Conservation (phyloP, 192 early-diverging fungal species). For the Linderina pennispora region DNA sequence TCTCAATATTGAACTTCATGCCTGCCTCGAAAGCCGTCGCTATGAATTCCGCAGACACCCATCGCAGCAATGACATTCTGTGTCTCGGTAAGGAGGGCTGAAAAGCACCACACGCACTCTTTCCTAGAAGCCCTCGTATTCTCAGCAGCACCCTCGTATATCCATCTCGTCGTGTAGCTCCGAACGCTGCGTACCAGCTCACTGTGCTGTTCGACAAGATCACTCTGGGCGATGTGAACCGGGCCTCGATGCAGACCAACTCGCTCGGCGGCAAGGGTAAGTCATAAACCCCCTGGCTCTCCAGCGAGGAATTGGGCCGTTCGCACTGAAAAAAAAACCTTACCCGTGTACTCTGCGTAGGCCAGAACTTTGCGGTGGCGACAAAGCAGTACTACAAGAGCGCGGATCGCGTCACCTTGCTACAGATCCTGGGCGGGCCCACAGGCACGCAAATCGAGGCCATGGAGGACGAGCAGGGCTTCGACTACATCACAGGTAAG, state of each 20-base stretch:
- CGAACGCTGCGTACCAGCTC: conserved; percentile 30
- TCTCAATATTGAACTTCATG: too few species aligned
- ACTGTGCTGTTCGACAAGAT: conserved; percentile 16
- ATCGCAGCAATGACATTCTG: conserved; percentile 2
- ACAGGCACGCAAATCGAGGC: conserved; percentile 22
- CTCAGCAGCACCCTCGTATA: neutral
- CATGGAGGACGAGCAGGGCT: conserved; percentile 6
- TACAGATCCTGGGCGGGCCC: conserved; percentile 25
- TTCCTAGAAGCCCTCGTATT: neutral
- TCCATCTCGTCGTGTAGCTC: conserved; percentile 5
- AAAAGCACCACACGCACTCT: neutral
- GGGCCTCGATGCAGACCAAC: conserved; percentile 19
- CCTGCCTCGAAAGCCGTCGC: too few species aligned
- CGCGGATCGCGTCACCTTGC: conserved; percentile 9
- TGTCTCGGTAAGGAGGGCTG: conserved; percentile 1
- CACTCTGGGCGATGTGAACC: conserved; percentile 13
- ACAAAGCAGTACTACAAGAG: conserved; percentile 9
- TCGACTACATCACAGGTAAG: conserved; percentile 14
- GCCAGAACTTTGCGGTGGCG: conserved; percentile 33
- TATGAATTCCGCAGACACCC: too few species aligned
- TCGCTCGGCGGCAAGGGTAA: conserved; percentile 32
- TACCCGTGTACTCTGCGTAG: too few species aligned
- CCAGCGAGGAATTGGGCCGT: too few species aligned
- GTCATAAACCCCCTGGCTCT: too few species aligned
- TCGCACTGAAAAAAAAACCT: too few species aligned